Evolutionary conservation across 139 green algal genomes (phyloP), one percentile per base, ranked within the genome.

Genomic region (Chlorella sp.): DNA sequence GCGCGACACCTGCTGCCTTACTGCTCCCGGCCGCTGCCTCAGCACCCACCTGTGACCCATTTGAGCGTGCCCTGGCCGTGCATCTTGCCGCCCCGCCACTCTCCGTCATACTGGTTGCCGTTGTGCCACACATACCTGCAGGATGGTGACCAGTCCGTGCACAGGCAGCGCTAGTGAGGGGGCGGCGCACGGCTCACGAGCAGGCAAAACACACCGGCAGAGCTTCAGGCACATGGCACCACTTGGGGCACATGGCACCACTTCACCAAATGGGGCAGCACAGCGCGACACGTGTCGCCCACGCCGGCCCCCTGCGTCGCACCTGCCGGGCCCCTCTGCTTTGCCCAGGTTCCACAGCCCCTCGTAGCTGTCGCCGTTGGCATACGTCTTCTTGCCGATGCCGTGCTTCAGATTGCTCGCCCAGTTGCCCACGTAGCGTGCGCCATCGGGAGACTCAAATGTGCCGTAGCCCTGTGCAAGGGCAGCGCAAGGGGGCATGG

Each of bases 31-130:
- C 3, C n/a, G 25, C 16, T 71, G 44, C 57, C 38, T 28, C n/a
- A n/a, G n/a, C 85, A 32, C 38, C 93, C 92, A 32, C 92, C 90
- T 41, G 60, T 89, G 6, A 56, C 69, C 90, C 91, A 96, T 39
- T 92, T 83, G 62, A 93, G 95, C 12, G 90, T 94, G 68, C 94
- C 94, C 17, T 85, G 73, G 36, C 94, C 94, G 60, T 92, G 69
- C 86, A 95, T 93, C 28, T 81, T 85, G 26, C 94, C 94, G 55
- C 63, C 86, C 18, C 84, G 47, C 95, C 95, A 99, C 82, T 98
- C 95, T 1, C 95, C 95, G 63, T 97, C 93, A 85, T 97, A 98
- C 84, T 97, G 93, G 79, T 95, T 94, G 32, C 93, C 92, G 68
- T 93, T 89, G 41, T 60, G 62, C 88, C 91, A 97, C 65, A 95